A percentile compares a stretch with the other conserved stretches of the same genome.
Evolutionary conservation across 805 yeast genomes (phyloP).

Genomic region (Hanseniaspora valbyensis): DNA sequence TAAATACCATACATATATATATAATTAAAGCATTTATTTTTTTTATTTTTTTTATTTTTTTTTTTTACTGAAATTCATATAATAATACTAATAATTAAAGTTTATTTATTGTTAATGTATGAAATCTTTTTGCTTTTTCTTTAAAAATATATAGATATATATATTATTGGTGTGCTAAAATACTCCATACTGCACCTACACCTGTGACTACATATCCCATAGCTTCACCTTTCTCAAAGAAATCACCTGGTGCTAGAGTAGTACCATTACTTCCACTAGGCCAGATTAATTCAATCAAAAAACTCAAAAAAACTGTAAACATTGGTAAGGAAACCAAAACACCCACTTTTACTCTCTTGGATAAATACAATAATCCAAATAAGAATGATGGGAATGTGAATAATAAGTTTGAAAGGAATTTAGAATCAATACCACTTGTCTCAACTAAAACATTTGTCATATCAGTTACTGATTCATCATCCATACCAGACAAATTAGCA

Average conservation of each 20-base stretch:
- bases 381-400: conserved; percentile 2
- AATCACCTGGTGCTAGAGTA: background rate
- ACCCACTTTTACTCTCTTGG: conserved; percentile 8
- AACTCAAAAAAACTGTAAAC: conserved; percentile 2
- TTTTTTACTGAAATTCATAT: background rate
- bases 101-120: too few relatives aligned
- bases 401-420: conserved; percentile 3
- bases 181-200: conserved; percentile 11
- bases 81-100: background rate
- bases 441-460: background rate
- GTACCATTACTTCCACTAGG: conserved; percentile 1
- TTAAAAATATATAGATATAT: background rate
- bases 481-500: background rate
- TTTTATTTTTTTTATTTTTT: too few relatives aligned
- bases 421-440: conserved; percentile 4
- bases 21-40: too few relatives aligned
- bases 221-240: conserved; percentile 5
- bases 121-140: background rate
- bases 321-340: conserved; percentile 9
- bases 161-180: conserved; percentile 2
- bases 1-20: too few relatives aligned
- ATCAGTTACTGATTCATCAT: background rate
- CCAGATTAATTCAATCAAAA: background rate
- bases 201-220: conserved; percentile 9
- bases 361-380: conserved; percentile 8